Evolutionary conservation across 441 rosid species (phyloP), one percentile per base, ranked within the genome.

Genomic region (Breynia disticha): DNA sequence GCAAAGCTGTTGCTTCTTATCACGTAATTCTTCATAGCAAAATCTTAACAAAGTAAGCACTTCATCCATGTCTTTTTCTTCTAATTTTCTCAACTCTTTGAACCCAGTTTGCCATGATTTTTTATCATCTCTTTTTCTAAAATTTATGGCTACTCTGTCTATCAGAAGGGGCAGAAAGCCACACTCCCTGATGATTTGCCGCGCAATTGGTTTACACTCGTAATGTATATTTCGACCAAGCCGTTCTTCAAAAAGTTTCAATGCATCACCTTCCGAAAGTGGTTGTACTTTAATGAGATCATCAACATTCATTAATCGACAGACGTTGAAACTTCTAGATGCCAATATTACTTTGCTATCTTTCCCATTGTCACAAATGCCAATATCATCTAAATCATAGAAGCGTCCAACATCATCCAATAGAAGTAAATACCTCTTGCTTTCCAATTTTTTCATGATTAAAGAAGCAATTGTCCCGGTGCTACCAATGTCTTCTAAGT

Each of bases 111-210:
- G 35, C 82, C 79, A 77, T 1, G 59, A 58, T 0, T 3, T 6
- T 6, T 59, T 19, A 11, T 43, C 20, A 3, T 50, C 47, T 61
- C 64, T 65, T 15, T 42, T 49, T 41, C 50, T 53, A 53, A 77
- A 77, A 10, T 57, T 49, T 10, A 52, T 63, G 45, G 75, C 82
- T 1, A 72, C 62, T 21, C 55, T 44, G 54, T 77, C 68, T 41
- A 77, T 59, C 37, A 77, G 13, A 37, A 66, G 56, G 1, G 77
- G 77, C 61, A 72, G 50, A 38, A 76, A 68, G 38, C 19, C 65
- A 48, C 82, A 74, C 59, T 72, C 76, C 1, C 50, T 46, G 11
- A 66, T 53, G 3, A 70, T 67, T 37, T n/a, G 54, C 10, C 5
- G 53, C 18, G 65, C 62, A 7, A 59, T 1, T 14, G 52, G 47